Base-by-base conservation (phyloP, 805 yeast genomes). In the Wickerhamomyces strasburgensis region DNA sequence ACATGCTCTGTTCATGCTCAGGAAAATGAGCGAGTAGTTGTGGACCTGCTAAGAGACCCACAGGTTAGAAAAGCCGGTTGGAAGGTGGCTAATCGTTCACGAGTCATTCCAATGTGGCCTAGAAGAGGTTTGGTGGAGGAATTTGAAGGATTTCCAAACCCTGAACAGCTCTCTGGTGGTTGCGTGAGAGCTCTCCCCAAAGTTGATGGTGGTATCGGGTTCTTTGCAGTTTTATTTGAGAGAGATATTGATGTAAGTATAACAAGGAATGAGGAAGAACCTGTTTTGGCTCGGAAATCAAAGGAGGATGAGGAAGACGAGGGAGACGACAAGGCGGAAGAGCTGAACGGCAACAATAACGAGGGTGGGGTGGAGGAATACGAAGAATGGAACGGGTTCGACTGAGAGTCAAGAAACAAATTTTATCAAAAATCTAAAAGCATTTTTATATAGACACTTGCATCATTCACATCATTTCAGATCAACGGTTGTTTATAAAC, bases 171-270 rank as follows among this genome's bases (percentile, higher is more conserved):
- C 33, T 95, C 96, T 1, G 87, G 80, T 1, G 90, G 93, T 0
- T 89, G 97, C 62, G 78, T 93, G 0, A 69, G 99, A 47, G 83
- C 89, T 0, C 62, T 79, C 29, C 96, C 97, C 1, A 80, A 77
- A 43, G 82, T 73, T 30, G 98, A 93, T 57, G 98, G 98, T 21
- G 98, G 98, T n/a, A 93, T 93, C 51, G 99, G 99, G 0, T 93
- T 93, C 57, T 93, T 93, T 61, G 98, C 97, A 0, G 98, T 89
- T 1, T 80, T 93, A 39, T 90, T 93, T 57, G 84, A 84, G 45
- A 70, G 83, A 39, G 54, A 44, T 21, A 19, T 14, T 25, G 35
- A 25, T 19, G 46, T n/a, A n/a, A n/a, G n/a, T n/a, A n/a, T n/a
- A 31, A 14, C 23, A 32, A 19, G 28, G 13, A 26, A 24, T 24